Evolutionary conservation across 805 yeast genomes (phyloP).

Genomic region (Ogataea dorogensis): DNA sequence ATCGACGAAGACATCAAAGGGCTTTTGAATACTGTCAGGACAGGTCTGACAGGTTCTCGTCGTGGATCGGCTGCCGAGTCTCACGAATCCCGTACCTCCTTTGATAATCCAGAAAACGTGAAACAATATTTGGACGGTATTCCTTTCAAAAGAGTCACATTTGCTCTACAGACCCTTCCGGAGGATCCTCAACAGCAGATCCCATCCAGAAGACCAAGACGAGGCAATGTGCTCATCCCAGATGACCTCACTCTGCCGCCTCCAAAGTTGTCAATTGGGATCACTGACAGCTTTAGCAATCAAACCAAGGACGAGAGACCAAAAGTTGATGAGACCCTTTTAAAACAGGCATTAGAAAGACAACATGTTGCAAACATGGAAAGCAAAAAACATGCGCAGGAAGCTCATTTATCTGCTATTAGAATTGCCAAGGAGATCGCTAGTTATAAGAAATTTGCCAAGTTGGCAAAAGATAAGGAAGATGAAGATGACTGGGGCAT

Average conservation of each 20-base stretch:
- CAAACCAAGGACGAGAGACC: slow-evolving; percentile 28
- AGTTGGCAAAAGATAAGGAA: slow-evolving; percentile 23
- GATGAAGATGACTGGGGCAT: slow-evolving; percentile 28
- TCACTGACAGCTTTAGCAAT: slow-evolving; percentile 47
- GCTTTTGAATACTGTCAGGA: neutral
- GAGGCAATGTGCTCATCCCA: slow-evolving; percentile 57
- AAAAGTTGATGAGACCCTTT: slow-evolving; percentile 44
- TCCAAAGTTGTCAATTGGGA: slow-evolving; percentile 65
- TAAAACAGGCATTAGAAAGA: slow-evolving; percentile 56
- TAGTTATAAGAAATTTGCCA: slow-evolving; percentile 37
- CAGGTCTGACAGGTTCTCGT: neutral
- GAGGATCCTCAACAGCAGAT: slow-evolving; percentile 63
- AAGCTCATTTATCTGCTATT: slow-evolving; percentile 71
- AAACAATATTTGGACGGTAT: slow-evolving; percentile 27
- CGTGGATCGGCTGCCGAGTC: slow-evolving; percentile 7
- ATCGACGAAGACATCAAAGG: slow-evolving; percentile 3
- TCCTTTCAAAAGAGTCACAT: slow-evolving; percentile 46
- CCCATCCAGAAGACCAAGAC: slow-evolving; percentile 53
- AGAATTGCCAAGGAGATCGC: slow-evolving; percentile 67
- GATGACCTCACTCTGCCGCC: slow-evolving; percentile 66
- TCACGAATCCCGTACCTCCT: neutral
- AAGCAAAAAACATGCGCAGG: slow-evolving; percentile 70
- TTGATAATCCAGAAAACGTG: slow-evolving; percentile 7
- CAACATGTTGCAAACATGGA: slow-evolving; percentile 55
- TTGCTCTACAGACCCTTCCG: slow-evolving; percentile 47